Evolutionary conservation across 2,329 filamentous ascomycete species (phyloP).

Genomic region (Sarocladium brachiariae): DNA sequence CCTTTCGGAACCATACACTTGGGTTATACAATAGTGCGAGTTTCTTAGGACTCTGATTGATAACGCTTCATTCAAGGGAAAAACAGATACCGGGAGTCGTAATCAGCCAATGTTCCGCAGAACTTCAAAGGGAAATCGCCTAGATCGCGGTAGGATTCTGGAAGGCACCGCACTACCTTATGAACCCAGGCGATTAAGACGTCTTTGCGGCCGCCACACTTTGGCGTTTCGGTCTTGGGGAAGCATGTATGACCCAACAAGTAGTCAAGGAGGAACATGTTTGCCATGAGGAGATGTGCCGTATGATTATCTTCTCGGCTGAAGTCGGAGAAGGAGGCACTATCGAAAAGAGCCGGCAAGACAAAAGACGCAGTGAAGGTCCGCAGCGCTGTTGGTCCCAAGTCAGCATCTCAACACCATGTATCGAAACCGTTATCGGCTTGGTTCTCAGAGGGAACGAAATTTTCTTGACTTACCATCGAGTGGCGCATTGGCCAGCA

Average conservation of each 20-base stretch:
- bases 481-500: slow-evolving; percentile 14
- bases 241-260: slow-evolving; percentile 19
- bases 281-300: slow-evolving; percentile 28
- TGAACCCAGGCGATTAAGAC: slow-evolving; percentile 20
- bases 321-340: slow-evolving; percentile 26
- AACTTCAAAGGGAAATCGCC: slow-evolving; percentile 17
- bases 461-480: slow-evolving; percentile 17
- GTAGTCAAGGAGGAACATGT: slow-evolving; percentile 29
- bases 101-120: slow-evolving; percentile 16
- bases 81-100: slow-evolving; percentile 20
- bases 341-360: slow-evolving; percentile 14
- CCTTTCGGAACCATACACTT: too few relatives aligned
- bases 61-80: slow-evolving; percentile 16
- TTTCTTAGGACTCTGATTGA: too few relatives aligned
- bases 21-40: too few relatives aligned
- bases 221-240: slow-evolving; percentile 15
- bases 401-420: too few relatives aligned
- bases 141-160: slow-evolving; percentile 14
- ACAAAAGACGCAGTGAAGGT: slow-evolving; percentile 17
- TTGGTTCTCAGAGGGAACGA: too few relatives aligned
- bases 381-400: slow-evolving; percentile 15
- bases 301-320: slow-evolving; percentile 22
- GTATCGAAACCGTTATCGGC: too few relatives aligned
- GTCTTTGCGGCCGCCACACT: slow-evolving; percentile 17
- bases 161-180: slow-evolving; percentile 16